Evolutionary conservation across 139 green algal genomes (phyloP), one percentile per base, ranked within the genome.

Genomic region (Chlamydomonas sphaeroides): DNA sequence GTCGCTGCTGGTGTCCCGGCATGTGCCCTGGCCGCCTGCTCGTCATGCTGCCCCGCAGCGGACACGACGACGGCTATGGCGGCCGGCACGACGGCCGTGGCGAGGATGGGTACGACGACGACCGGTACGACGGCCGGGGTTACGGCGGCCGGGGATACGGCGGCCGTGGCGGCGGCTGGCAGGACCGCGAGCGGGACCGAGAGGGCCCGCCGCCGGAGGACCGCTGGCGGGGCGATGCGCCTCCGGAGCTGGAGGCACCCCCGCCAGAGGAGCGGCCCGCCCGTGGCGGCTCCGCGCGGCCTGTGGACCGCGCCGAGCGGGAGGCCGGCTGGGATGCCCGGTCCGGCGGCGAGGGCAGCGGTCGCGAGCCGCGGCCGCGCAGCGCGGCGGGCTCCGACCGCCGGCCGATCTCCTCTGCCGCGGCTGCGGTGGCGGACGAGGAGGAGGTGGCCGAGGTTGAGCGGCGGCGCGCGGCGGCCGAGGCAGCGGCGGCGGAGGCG

Each of bases 151-250:
- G 65, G 14, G 65, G 65, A n/a, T n/a, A n/a, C 65, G 15, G 65
- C 30, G 68, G 68, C 14, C 4, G 41, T 3, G 7, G 41, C 68
- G 39, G 39, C 6, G 68, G 42, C 42, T 83, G 59, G 59, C 30
- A 72, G 20, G 59, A 20, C 35, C 36, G 18, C 4, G 59, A 15
- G 26, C 7, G 57, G 7, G 57, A 15, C 28, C 15, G 56, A 30
- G 56, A 26, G 25, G 59, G 59, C n/a, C 59, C 59, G 32, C 36
- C 57, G 5, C 45, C 45, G 1, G 77, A 84, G 33, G 77, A 84
- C 35, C 77, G 77, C 3, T 84, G 77, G 77, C 65, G 77, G 48
- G 45, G 63, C 4, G 76, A 83, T 18, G 8, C 66, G 45, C 63
- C 76, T 0, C 76, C 76, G 1, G 76, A 83, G 48, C 77, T 68